Evolutionary conservation across 164 flowering plant species (phyloP), one percentile per base, ranked within the genome.

Genomic region (Paratinospora sagittata): DNA sequence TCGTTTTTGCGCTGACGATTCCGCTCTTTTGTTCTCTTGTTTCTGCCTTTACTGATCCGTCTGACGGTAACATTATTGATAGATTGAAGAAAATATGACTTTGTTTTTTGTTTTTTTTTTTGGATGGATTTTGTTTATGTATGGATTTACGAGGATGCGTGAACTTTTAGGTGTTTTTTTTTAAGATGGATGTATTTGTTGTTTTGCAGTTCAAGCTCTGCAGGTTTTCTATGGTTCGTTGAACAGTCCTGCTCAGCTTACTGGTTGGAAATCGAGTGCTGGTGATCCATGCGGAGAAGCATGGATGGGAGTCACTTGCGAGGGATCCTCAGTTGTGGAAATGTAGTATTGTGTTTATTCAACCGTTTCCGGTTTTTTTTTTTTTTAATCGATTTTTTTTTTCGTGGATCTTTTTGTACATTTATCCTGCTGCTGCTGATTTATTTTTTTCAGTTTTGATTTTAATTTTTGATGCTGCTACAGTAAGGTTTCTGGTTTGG

Each of bases 241-340:
- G 74, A 89, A 88, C 75, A 85, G 81, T 72, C 87, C 98, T 63
- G 61, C 85, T 67, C 89, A 87, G 84, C 82, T 94, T 66, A 82
- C 89, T 58, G 85, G 86, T 45, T 94, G 98, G 97, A 87, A 83
- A 80, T 79, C 84, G 0, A 82, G 72, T 76, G 88, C 89, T 21
- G 97, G 93, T 36, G 98, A 94, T 87, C 97, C 98, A 0, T 95
- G 98, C 80, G 86, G 78, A 45, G 94, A 92, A 78, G 79, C 91
- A 58, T 94, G 97, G 98, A 87, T 78, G 77, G 98, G 98, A 66
- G 72, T 94, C 55, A 78, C 83, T 13, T 94, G 98, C 61, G 78
- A 82, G 37, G 97, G 94, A 13, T 81, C 93, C 58, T 85, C 90
- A 65, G 90, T 94, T 34, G 90, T 84, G 37, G 83, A 91, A 60